Evolutionary conservation across 768 basidiomycete genomes (phyloP).

Genomic region (Amanita thiersii): DNA sequence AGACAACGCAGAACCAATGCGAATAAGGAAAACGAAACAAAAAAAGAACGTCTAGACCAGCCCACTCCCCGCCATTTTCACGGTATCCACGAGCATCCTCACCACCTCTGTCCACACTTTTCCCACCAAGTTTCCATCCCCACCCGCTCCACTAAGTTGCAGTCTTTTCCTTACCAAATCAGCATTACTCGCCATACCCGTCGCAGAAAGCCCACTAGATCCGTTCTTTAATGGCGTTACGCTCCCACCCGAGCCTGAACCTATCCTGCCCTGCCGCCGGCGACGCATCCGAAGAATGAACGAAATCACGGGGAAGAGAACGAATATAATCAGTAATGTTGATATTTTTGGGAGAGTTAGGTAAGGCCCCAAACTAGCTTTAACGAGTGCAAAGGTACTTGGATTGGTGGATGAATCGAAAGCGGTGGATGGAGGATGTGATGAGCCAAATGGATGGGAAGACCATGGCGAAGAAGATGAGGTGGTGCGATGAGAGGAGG

Average conservation of each 20-base stretch:
- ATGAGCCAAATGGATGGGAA: slow-evolving; percentile 17
- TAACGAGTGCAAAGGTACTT: slow-evolving; percentile 33
- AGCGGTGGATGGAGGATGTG: slow-evolving; percentile 15
- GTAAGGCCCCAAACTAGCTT: slow-evolving; percentile 39
- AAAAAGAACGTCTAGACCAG: too few species aligned
- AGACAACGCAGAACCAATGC: too few species aligned
- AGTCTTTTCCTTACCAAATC: slow-evolving; percentile 53
- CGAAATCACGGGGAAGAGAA: slow-evolving; percentile 37
- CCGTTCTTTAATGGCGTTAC: slow-evolving; percentile 10
- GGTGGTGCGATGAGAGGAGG: slow-evolving; percentile 17
- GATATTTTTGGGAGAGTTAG: slow-evolving; percentile 39
- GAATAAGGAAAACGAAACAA: too few species aligned
- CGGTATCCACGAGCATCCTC: slow-evolving; percentile 53
- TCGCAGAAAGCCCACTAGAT: slow-evolving; percentile 9
- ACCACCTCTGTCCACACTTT: slow-evolving; percentile 44
- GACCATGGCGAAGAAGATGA: slow-evolving; percentile 11
- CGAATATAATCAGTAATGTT: slow-evolving; percentile 38
- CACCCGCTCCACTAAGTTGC: slow-evolving; percentile 29
- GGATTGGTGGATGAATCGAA: slow-evolving; percentile 19
- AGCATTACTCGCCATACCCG: slow-evolving; percentile 29
- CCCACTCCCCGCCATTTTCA: slow-evolving; percentile 72
- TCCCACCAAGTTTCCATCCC: slow-evolving; percentile 24
- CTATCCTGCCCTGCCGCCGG: slow-evolving; percentile 21
- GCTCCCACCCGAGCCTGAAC: slow-evolving; percentile 11
- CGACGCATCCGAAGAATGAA: slow-evolving; percentile 45